Conservation (phyloP, 768 basidiomycete species). For the Hydnomerulius pinastri region DNA sequence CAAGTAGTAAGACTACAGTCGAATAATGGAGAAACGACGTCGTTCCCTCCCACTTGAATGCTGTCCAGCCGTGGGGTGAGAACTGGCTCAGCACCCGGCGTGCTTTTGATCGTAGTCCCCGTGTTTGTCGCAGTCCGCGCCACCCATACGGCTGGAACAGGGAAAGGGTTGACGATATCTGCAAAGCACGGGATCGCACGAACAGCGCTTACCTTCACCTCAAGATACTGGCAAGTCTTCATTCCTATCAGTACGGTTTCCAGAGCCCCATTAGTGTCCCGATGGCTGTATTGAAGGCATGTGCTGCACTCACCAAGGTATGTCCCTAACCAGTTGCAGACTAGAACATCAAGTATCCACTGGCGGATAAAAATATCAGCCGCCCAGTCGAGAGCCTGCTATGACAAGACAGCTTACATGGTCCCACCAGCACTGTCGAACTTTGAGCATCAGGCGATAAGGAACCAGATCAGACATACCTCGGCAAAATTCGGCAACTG, state of each 20-base stretch:
- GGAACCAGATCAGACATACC: conserved; percentile 44
- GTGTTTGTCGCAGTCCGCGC: conserved; percentile 80
- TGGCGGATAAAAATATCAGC: conserved; percentile 32
- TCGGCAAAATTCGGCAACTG: conserved; percentile 88
- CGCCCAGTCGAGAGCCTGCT: conserved; percentile 5
- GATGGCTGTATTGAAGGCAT: conserved; percentile 11
- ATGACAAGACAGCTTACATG: conserved; percentile 55
- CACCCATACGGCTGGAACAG: conserved; percentile 71
- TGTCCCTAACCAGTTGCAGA: conserved; percentile 89
- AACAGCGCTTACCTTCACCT: conserved; percentile 66
- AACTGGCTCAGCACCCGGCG: conserved; percentile 80
- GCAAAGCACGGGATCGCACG: background rate
- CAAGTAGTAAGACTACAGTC: conserved; percentile 72
- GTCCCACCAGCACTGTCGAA: conserved; percentile 85
- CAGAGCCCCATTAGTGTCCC: conserved; percentile 14
- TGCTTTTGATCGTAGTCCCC: conserved; percentile 77
- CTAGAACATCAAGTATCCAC: conserved; percentile 86
- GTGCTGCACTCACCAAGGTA: conserved; percentile 59
- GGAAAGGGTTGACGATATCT: background rate
- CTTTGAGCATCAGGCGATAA: conserved; percentile 21
- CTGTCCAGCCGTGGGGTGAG: conserved; percentile 85
- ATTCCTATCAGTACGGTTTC: conserved; percentile 52
- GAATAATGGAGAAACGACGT: conserved; percentile 75
- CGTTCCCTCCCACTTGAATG: conserved; percentile 85
- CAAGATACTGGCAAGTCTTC: conserved; percentile 84